Conservation (phyloP, 176 grass and related monocot species). For the Carex parvula region DNA sequence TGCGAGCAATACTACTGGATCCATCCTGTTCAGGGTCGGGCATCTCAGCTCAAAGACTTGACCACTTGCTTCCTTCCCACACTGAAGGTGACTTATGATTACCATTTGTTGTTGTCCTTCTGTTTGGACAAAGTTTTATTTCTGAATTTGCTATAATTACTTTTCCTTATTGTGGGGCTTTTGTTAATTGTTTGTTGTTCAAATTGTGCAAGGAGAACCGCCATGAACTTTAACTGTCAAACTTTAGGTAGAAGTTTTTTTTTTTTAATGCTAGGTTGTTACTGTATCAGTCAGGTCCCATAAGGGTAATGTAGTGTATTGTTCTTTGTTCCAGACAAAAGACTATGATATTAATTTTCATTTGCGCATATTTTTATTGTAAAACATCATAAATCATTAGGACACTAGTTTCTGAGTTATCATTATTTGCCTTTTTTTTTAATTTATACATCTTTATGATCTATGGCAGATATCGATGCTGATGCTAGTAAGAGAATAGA, state of each 20-base stretch:
- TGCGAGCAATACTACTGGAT: constrained; percentile 75
- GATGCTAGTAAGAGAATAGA: constrained; percentile 43
- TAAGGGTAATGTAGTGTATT: not conserved
- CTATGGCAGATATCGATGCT: constrained; percentile 37
- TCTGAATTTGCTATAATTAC: not conserved
- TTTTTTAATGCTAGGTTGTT: not conserved
- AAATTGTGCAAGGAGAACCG: not conserved
- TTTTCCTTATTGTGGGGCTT: not conserved
- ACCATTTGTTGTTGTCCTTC: not conserved
- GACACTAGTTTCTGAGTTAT: not conserved
- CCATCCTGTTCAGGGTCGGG: constrained; percentile 98
- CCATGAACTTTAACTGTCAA: not conserved
- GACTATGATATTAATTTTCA: not conserved
- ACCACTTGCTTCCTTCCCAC: constrained; percentile 80
- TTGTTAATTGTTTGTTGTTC: not conserved
- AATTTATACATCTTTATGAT: not conserved
- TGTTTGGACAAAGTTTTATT: not conserved
- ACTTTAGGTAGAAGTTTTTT: not conserved
- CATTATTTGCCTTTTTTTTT: not conserved
- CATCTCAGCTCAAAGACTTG: constrained; percentile 78
- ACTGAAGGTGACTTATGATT: constrained; percentile 46
- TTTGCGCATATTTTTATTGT: not conserved
- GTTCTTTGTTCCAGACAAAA: not conserved
- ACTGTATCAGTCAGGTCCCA: not conserved
- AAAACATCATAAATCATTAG: not conserved